These are phyloP conservation scores for Tolypocladium capitatum DNA, from an alignment of 2,329 filamentous ascomycete genomes.

Conservation along the genomic window DNA sequence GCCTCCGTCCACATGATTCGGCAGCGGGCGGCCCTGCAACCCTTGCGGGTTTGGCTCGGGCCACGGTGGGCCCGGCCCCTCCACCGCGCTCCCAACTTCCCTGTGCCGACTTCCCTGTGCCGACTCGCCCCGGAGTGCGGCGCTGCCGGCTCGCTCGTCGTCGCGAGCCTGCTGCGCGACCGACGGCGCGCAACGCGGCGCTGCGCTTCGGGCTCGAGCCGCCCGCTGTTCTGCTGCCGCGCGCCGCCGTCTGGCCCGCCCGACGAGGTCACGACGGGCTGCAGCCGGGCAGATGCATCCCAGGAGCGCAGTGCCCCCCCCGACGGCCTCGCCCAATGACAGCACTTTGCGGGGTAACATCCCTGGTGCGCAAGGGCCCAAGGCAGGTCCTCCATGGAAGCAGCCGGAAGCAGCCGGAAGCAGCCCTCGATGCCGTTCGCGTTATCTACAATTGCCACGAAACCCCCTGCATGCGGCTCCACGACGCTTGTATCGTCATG, in stretches of 20 bases:
- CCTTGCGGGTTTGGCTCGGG: neutral
- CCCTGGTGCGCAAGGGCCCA: neutral
- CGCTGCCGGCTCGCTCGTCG: no score
- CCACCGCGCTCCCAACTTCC: no score
- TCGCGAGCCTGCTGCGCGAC: neutral
- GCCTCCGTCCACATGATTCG: no score
- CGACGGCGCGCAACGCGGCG: neutral
- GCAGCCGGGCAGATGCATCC: neutral
- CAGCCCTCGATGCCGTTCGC: neutral
- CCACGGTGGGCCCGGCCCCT: neutral
- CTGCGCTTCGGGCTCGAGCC: neutral
- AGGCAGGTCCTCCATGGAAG: no score
- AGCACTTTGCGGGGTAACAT: constrained; percentile 7
- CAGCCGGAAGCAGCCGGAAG: neutral
- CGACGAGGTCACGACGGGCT: no score
- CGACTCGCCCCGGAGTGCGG: no score
- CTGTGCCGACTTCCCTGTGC: no score
- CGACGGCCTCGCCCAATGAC: constrained; percentile 2
- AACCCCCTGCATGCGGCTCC: no score
- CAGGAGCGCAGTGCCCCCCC: neutral
- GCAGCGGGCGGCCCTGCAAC: neutral
- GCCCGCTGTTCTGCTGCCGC: neutral
- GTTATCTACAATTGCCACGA: no score
- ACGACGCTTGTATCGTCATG: no score
- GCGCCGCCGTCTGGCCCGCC: neutral